These are phyloP conservation scores for Paxillus involutus DNA, from an alignment of 768 basidiomycete genomes.

Conservation along the genomic window DNA sequence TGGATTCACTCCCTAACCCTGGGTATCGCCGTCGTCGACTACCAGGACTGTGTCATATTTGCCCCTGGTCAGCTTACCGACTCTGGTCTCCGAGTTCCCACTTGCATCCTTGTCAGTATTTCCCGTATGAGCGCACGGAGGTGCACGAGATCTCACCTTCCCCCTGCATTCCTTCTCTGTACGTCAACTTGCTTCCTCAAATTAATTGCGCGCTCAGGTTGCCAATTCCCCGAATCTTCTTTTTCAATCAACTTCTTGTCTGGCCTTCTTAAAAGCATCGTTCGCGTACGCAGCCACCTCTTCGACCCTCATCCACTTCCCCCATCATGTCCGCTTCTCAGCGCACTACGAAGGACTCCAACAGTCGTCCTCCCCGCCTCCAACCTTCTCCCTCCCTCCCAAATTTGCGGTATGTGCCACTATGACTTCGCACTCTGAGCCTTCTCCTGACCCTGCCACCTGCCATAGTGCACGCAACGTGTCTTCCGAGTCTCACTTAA, in stretches of 20 bases:
- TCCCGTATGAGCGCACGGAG: conserved; percentile 23
- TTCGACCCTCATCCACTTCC: conserved; percentile 27
- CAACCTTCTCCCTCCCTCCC: conserved; percentile 71
- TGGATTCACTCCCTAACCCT: background rate
- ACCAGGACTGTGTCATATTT: conserved; percentile 1
- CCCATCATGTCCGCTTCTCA: conserved; percentile 29
- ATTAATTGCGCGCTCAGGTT: conserved; percentile 33
- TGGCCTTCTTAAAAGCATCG: conserved; percentile 31
- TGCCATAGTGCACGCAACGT: conserved; percentile 23
- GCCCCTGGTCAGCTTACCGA: conserved; percentile 5
- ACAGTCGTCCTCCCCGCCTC: conserved; percentile 45
- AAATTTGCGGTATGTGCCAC: conserved; percentile 54
- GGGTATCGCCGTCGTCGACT: conserved; percentile 13
- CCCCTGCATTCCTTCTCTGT: conserved; percentile 32
- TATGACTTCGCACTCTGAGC: background rate
- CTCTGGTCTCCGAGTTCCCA: conserved; percentile 17
- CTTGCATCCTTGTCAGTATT: conserved; percentile 12
- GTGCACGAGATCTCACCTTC: conserved; percentile 23
- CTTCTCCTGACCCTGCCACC: conserved; percentile 17
- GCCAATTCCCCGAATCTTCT: conserved; percentile 30
- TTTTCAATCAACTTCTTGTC: conserved; percentile 36
- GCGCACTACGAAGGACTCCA: conserved; percentile 19
- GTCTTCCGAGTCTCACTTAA: conserved; percentile 28
- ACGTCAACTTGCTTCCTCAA: conserved; percentile 32
- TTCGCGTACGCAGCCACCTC: conserved; percentile 27